Evolutionary conservation across 192 early-diverging fungal genomes (phyloP).

Genomic region (Phycomyces blakesleeanus): DNA sequence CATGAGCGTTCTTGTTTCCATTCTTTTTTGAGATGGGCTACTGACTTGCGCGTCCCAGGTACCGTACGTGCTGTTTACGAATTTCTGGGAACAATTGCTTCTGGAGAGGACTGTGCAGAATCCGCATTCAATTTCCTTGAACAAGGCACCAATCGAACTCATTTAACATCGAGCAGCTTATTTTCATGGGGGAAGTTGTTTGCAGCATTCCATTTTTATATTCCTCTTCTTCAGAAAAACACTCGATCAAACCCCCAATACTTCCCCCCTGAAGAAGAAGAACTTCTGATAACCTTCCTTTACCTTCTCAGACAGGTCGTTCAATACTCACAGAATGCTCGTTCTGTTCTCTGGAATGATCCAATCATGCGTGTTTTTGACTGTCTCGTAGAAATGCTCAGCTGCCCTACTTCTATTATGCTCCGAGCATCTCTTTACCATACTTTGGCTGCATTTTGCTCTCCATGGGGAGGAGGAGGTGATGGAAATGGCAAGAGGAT

Average conservation of each 20-base stretch:
- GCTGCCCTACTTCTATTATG: slow-evolving; percentile 67
- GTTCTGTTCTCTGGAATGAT: slow-evolving; percentile 65
- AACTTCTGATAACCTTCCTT: slow-evolving; percentile 70
- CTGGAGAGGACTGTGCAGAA: slow-evolving; percentile 65
- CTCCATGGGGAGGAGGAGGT: slow-evolving; percentile 43
- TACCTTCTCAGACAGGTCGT: slow-evolving; percentile 74
- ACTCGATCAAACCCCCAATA: slow-evolving; percentile 22
- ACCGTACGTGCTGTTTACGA: slow-evolving; percentile 72
- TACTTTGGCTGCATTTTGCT: slow-evolving; percentile 79
- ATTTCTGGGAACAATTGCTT: slow-evolving; percentile 79
- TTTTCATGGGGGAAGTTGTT: slow-evolving; percentile 83
- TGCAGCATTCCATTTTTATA: slow-evolving; percentile 68
- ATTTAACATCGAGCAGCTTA: slow-evolving; percentile 39
- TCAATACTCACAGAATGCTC: slow-evolving; percentile 68
- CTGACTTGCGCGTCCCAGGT: slow-evolving; percentile 52
- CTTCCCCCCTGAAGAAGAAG: slow-evolving; percentile 69
- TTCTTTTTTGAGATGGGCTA: slow-evolving; percentile 62
- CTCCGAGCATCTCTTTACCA: slow-evolving; percentile 81
- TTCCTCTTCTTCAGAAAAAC: slow-evolving; percentile 43
- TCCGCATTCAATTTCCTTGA: slow-evolving; percentile 58
- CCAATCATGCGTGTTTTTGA: slow-evolving; percentile 62
- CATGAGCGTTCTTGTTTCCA: slow-evolving; percentile 51
- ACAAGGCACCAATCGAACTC: slow-evolving; percentile 32
- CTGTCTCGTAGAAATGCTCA: slow-evolving; percentile 78
- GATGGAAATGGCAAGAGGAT: slow-evolving; percentile 51